Percentiles rank a stretch among this genome's conserved stretches.
Evolutionary conservation across 495 filamentous ascomycete species (phyloP).

Genomic region (Amphirosellinia nigrospora): DNA sequence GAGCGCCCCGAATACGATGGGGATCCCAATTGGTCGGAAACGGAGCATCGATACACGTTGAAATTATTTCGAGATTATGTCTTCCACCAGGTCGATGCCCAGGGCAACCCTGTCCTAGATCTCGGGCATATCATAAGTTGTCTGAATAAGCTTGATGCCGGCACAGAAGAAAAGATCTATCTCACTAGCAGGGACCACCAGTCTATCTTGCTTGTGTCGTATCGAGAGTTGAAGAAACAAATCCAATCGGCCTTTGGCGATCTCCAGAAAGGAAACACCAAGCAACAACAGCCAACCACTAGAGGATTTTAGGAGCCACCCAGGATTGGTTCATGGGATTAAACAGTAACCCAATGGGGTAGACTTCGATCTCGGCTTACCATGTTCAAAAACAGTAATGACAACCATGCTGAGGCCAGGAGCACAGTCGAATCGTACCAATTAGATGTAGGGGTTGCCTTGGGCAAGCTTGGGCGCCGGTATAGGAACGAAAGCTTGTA

Average conservation of each 20-base stretch:
- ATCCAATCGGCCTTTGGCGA: slow-evolving; percentile 82
- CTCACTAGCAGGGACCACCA: slow-evolving; percentile 89
- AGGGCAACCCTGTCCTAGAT: slow-evolving; percentile 79
- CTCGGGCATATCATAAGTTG: slow-evolving; percentile 83
- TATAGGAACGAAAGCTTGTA: slow-evolving; percentile 24
- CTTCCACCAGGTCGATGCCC: slow-evolving; percentile 89
- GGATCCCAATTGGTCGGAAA: slow-evolving; percentile 81
- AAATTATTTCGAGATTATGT: slow-evolving; percentile 97
- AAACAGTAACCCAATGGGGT: neutral
- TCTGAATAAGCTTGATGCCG: slow-evolving; percentile 91
- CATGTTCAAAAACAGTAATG: neutral
- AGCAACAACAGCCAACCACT: slow-evolving; percentile 24
- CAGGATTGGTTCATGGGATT: neutral
- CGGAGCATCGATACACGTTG: slow-evolving; percentile 84
- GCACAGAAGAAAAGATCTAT: slow-evolving; percentile 82
- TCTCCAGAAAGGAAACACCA: slow-evolving; percentile 62
- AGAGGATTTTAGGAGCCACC: slow-evolving; percentile 15
- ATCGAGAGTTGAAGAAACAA: slow-evolving; percentile 83
- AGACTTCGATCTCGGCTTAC: neutral
- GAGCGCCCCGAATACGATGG: slow-evolving; percentile 86
- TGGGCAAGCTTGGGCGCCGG: slow-evolving; percentile 16
- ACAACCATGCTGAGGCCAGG: neutral
- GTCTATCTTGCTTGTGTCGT: slow-evolving; percentile 82
- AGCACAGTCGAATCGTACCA: neutral
- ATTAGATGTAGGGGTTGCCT: neutral